phyloP scores from a whole-genome alignment of 176 grass and related monocot species.

The Oryza glumipatula region DNA sequence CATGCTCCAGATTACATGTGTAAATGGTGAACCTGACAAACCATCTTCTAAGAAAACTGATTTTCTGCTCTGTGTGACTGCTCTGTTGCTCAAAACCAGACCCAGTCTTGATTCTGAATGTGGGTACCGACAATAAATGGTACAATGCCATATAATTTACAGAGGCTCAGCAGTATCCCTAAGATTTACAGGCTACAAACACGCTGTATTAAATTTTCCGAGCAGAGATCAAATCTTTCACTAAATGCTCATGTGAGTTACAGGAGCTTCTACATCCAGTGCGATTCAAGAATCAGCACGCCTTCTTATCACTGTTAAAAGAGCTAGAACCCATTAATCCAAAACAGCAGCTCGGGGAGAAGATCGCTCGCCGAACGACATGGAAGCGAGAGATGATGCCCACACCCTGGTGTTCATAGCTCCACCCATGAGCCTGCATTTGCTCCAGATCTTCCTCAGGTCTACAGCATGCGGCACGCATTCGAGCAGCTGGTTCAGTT shows the following conservation, averaged over 20 bases:
- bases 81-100: slow-evolving; percentile 37
- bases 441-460: slow-evolving; percentile 77
- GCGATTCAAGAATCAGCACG: slow-evolving; percentile 8
- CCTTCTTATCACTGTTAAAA: slow-evolving; percentile 3
- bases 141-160: slow-evolving; percentile 53
- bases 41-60: background rate
- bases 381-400: slow-evolving; percentile 65
- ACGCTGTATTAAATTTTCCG: slow-evolving; percentile 35
- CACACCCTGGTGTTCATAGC: slow-evolving; percentile 57
- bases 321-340: slow-evolving; percentile 27
- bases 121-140: slow-evolving; percentile 28
- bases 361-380: slow-evolving; percentile 60
- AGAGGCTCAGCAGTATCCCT: slow-evolving; percentile 49
- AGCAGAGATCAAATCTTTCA: slow-evolving; percentile 32
- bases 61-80: slow-evolving; percentile 16
- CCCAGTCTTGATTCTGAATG: background rate
- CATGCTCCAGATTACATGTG: slow-evolving; percentile 28
- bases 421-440: slow-evolving; percentile 59
- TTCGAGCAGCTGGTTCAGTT: slow-evolving; percentile 68
- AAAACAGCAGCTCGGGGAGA: slow-evolving; percentile 44
- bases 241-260: slow-evolving; percentile 54
- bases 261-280: slow-evolving; percentile 41
- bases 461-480: slow-evolving; percentile 64
- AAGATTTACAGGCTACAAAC: slow-evolving; percentile 67
- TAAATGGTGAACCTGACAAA: slow-evolving; percentile 10